phyloP scores from a whole-genome alignment of 129 eudicot species.

The Flaveria sonorensis region DNA sequence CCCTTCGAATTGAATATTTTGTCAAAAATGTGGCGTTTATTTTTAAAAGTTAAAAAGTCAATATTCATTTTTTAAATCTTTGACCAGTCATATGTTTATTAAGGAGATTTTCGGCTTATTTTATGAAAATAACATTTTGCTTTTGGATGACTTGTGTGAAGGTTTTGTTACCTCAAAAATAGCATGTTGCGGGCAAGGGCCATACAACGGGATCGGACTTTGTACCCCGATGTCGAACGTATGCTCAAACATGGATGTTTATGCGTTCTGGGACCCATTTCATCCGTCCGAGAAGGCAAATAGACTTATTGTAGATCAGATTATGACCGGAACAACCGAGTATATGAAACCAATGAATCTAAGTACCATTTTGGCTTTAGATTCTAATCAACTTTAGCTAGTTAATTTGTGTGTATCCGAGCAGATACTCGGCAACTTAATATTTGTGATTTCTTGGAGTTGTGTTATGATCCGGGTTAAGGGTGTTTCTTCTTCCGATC shows the following conservation, averaged over 20 bases:
- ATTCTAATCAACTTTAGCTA: slow-evolving; percentile 27
- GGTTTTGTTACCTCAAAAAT: slow-evolving; percentile 64
- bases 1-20: no score
- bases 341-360: slow-evolving; percentile 54
- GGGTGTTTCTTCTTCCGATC: neutral
- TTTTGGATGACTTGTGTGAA: slow-evolving; percentile 21
- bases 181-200: slow-evolving; percentile 91
- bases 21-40: no score
- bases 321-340: slow-evolving; percentile 38
- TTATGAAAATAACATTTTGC: neutral
- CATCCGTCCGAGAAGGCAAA: slow-evolving; percentile 64
- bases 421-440: neutral
- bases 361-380: slow-evolving; percentile 50
- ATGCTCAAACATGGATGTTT: slow-evolving; percentile 59
- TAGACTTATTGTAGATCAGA: slow-evolving; percentile 44
- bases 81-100: no score
- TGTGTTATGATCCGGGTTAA: slow-evolving; percentile 10
- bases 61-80: no score
- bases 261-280: slow-evolving; percentile 73
- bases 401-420: slow-evolving; percentile 21
- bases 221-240: slow-evolving; percentile 60
- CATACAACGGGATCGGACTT: slow-evolving; percentile 68
- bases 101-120: no score
- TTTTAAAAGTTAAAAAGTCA: no score
- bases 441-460: slow-evolving; percentile 6